phyloP scores from a whole-genome alignment of 305 asterid genomes.

The Rubia tinctorum region DNA sequence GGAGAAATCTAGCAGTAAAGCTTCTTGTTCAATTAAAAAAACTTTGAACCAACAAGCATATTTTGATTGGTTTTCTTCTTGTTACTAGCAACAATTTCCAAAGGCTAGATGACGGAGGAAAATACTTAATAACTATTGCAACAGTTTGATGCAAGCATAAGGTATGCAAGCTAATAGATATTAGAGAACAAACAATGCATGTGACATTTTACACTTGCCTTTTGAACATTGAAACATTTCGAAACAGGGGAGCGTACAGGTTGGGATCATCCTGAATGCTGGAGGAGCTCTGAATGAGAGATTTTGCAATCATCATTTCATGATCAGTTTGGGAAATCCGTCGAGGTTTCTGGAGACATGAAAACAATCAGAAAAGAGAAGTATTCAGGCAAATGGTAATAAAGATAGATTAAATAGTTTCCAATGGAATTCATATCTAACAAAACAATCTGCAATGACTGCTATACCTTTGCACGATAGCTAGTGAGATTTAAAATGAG shows the following conservation, averaged over 20 bases:
- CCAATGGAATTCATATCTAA: conserved; percentile 3
- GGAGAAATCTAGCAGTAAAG: background rate
- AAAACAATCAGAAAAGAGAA: conserved; percentile 11
- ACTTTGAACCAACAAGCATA: background rate
- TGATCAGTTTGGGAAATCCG: conserved; percentile 62
- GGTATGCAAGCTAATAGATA: background rate
- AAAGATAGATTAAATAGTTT: conserved; percentile 4
- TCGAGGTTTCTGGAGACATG: conserved; percentile 45
- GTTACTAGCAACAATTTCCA: background rate
- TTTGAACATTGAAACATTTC: conserved; percentile 68
- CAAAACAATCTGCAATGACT: background rate
- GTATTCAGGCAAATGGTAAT: conserved; percentile 11
- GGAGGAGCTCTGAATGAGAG: conserved; percentile 54
- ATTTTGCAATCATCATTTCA: conserved; percentile 41
- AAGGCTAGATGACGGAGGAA: background rate
- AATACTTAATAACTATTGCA: too few relatives aligned
- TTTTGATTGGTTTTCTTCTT: background rate
- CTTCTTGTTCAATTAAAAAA: background rate
- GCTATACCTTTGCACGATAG: conserved; percentile 46
- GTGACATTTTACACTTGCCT: conserved; percentile 40
- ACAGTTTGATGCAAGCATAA: background rate
- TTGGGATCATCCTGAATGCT: conserved; percentile 37
- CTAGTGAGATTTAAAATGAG: conserved; percentile 39
- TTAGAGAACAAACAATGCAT: background rate
- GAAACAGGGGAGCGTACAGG: conserved; percentile 53